A percentile compares a stretch with the other conserved stretches of the same genome.
Conservation (phyloP, 2,329 filamentous ascomycete species). For the Fusarium aywerte region DNA sequence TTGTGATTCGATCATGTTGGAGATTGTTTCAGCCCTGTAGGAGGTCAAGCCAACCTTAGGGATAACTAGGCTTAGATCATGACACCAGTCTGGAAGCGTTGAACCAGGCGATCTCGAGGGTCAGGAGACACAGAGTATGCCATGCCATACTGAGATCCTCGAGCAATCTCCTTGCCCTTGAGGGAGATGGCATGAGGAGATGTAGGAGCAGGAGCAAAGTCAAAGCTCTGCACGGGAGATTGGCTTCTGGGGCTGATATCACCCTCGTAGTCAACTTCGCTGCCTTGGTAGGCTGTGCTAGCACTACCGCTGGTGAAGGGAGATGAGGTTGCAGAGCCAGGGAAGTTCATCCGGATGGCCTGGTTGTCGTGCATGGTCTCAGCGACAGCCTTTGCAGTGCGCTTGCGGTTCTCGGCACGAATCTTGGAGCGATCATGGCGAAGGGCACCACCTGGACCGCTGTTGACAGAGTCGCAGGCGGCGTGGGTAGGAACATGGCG, state of each 20-base stretch:
- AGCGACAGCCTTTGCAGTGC: conserved; percentile 59
- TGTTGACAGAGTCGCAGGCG: conserved; percentile 65
- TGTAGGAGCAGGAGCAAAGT: conserved; percentile 20
- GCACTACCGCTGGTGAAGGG: conserved; percentile 61
- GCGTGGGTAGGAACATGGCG: conserved; percentile 71
- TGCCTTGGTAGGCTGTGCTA: conserved; percentile 59
- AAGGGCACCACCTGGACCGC: conserved; percentile 64
- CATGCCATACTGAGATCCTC: conserved; percentile 49
- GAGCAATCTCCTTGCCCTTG: conserved; percentile 58
- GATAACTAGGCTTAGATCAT: conserved; percentile 28
- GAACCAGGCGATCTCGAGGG: conserved; percentile 49
- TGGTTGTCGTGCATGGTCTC: conserved; percentile 50
- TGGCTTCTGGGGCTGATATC: conserved; percentile 36
- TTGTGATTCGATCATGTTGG: conserved; percentile 55
- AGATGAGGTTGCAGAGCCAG: conserved; percentile 51
- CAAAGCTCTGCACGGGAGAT: conserved; percentile 30
- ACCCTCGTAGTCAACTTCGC: conserved; percentile 47
- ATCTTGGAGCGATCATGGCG: conserved; percentile 59
- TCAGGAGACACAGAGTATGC: conserved; percentile 52
- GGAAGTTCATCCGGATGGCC: conserved; percentile 53
- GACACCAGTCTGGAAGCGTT: conserved; percentile 26
- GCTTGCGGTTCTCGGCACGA: conserved; percentile 61
- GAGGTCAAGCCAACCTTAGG: conserved; percentile 40
- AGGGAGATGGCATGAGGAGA: conserved; percentile 45
- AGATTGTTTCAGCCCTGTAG: conserved; percentile 53